Percentiles rank a stretch among this genome's conserved stretches.
Conservation (phyloP, 108 stramenopile species). For the Seminavis robusta region DNA sequence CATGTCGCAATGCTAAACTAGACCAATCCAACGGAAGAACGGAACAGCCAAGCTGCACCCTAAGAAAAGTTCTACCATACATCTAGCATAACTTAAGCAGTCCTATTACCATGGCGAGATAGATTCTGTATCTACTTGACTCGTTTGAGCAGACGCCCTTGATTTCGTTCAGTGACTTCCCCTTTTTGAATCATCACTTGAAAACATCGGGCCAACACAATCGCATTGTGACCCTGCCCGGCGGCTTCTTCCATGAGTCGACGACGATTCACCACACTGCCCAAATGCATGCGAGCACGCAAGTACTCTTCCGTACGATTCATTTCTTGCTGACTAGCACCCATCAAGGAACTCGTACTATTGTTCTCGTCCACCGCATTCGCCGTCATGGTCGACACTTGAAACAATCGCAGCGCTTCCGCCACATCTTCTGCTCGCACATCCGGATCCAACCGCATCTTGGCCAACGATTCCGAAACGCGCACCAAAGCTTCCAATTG, state of each 20-base stretch:
- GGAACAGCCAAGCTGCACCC: too few relatives aligned
- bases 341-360: not conserved
- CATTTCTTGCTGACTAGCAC: slow-evolving; percentile 49
- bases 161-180: slow-evolving; percentile 80
- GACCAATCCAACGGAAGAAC: too few relatives aligned
- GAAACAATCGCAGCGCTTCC: slow-evolving; percentile 98
- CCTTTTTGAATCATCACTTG: slow-evolving; percentile 71
- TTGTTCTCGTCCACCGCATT: slow-evolving; percentile 61
- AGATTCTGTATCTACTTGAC: slow-evolving; percentile 63
- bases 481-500: slow-evolving; percentile 99
- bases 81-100: too few relatives aligned
- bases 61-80: too few relatives aligned
- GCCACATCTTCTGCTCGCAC: slow-evolving; percentile 93
- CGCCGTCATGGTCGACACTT: slow-evolving; percentile 97
- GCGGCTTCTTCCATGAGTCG: slow-evolving; percentile 81
- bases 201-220: slow-evolving; percentile 67
- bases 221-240: slow-evolving; percentile 78
- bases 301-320: slow-evolving; percentile 78
- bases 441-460: slow-evolving; percentile 92
- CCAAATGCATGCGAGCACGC: slow-evolving; percentile 63
- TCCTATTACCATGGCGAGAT: too few relatives aligned
- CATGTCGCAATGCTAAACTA: too few relatives aligned
- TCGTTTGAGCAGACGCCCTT: slow-evolving; percentile 77
- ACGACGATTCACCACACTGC: slow-evolving; percentile 79
- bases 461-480: slow-evolving; percentile 93